Percentiles rank a stretch among this genome's conserved stretches.
Evolutionary conservation across 371 early-diverging fungal species (phyloP).

Genomic region (Thermomucor indicae-seudaticae): DNA sequence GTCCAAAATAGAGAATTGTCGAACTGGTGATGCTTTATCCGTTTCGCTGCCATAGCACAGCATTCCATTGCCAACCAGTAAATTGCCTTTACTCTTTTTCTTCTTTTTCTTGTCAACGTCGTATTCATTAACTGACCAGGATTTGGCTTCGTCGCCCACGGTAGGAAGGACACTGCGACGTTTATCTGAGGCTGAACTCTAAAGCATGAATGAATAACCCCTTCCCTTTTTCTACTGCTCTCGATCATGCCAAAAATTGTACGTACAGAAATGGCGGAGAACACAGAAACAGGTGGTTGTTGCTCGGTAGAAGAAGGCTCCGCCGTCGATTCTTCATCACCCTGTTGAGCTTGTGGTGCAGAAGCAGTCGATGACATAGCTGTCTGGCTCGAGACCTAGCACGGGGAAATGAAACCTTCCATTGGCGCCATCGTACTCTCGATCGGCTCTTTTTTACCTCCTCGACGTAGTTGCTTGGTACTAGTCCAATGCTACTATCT

Average conservation of each 20-base stretch:
- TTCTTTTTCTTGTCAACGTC: conserved; percentile 76
- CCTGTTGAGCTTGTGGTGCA: not conserved
- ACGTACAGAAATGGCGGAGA: conserved; percentile 11
- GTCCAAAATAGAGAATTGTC: conserved; percentile 60
- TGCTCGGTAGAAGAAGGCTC: not conserved
- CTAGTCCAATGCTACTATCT: conserved; percentile 57
- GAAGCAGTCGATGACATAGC: not conserved
- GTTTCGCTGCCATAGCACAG: conserved; percentile 69
- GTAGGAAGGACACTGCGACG: no score
- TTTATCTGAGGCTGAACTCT: no score
- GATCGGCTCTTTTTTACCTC: conserved; percentile 25
- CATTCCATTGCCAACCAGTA: conserved; percentile 65
- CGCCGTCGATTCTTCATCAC: not conserved
- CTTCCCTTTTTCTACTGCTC: not conserved
- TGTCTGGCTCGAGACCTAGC: conserved; percentile 4
- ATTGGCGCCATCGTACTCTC: not conserved
- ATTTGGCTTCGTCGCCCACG: conserved; percentile 31
- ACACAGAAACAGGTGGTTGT: conserved; percentile 16
- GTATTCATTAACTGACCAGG: conserved; percentile 49
- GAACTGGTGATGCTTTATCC: conserved; percentile 69
- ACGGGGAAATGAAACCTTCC: not conserved
- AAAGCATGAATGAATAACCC: not conserved
- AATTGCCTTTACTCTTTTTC: conserved; percentile 66
- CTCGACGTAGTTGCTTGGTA: conserved; percentile 75
- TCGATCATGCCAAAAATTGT: not conserved